These are phyloP conservation scores for Penicillium odoratum DNA, from an alignment of 495 filamentous ascomycete genomes.

Conservation along the genomic window DNA sequence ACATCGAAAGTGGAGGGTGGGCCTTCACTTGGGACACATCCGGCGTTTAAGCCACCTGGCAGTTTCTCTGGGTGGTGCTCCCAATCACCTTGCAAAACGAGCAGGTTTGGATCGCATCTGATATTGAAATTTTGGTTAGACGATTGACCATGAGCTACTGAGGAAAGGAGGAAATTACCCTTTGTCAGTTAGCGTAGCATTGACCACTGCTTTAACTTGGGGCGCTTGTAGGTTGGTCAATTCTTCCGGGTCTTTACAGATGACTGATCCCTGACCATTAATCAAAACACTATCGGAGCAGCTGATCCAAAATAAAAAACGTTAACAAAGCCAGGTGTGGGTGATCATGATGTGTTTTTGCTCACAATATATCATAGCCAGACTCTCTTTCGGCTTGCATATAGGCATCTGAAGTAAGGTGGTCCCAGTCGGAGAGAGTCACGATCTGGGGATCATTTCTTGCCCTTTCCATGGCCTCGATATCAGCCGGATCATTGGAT, in stretches of 20 bases:
- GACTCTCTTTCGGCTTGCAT: slow-evolving; percentile 34
- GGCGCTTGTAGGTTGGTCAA: slow-evolving; percentile 29
- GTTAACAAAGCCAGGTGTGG: background rate
- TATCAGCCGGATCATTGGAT: slow-evolving; percentile 27
- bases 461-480: slow-evolving; percentile 43
- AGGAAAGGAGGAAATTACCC: slow-evolving; percentile 27
- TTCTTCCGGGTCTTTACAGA: slow-evolving; percentile 40
- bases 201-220: slow-evolving; percentile 27
- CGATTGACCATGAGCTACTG: background rate
- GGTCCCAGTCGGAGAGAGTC: slow-evolving; percentile 52
- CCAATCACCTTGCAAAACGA: slow-evolving; percentile 22
- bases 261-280: slow-evolving; percentile 52
- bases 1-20: slow-evolving; percentile 33
- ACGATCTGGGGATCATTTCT: slow-evolving; percentile 38
- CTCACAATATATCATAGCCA: slow-evolving; percentile 42
- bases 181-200: slow-evolving; percentile 41
- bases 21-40: slow-evolving; percentile 40
- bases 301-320: slow-evolving; percentile 7
- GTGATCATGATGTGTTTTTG: background rate
- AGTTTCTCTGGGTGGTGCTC: slow-evolving; percentile 30
- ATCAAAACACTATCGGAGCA: slow-evolving; percentile 52
- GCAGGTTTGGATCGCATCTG: slow-evolving; percentile 27
- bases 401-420: slow-evolving; percentile 46
- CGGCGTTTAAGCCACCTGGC: slow-evolving; percentile 31
- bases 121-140: background rate